Conservation (phyloP, 164 flowering plant genomes). For the Vitis rotundifolia region DNA sequence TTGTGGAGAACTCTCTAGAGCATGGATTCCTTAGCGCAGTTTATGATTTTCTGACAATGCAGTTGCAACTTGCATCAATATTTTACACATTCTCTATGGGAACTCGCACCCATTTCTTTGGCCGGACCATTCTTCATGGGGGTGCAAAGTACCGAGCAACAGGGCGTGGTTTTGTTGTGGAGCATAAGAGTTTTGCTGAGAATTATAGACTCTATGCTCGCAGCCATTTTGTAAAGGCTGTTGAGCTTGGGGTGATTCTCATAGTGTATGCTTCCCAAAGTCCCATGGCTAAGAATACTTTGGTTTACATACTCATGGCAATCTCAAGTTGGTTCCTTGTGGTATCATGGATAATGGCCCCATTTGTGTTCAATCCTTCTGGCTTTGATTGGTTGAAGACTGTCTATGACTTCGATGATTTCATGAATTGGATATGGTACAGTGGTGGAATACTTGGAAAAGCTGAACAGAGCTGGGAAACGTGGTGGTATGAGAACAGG, state of each 20-base stretch:
- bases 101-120: slow-evolving; percentile 85
- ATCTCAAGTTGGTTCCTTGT: slow-evolving; percentile 94
- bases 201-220: slow-evolving; percentile 90
- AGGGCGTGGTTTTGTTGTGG: slow-evolving; percentile 94
- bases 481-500: slow-evolving; percentile 99
- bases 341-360: slow-evolving; percentile 84
- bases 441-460: slow-evolving; percentile 61
- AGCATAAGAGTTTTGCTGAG: slow-evolving; percentile 89
- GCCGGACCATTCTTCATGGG: slow-evolving; percentile 94
- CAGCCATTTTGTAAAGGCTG: slow-evolving; percentile 91
- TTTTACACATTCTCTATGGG: slow-evolving; percentile 94
- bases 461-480: slow-evolving; percentile 93
- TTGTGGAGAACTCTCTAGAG: slow-evolving; percentile 85
- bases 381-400: slow-evolving; percentile 99
- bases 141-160: slow-evolving; percentile 98
- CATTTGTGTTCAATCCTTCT: slow-evolving; percentile 92
- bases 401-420: slow-evolving; percentile 88
- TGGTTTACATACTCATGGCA: slow-evolving; percentile 75
- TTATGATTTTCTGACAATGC: slow-evolving; percentile 93
- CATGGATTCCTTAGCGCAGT: slow-evolving; percentile 81
- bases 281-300: slow-evolving; percentile 47
- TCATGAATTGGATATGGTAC: slow-evolving; percentile 85
- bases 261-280: slow-evolving; percentile 76
- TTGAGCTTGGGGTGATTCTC: slow-evolving; percentile 84
- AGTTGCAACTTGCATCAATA: slow-evolving; percentile 78